Conservation (phyloP, 345 rosid genomes). For the Corchorus capsularis region DNA sequence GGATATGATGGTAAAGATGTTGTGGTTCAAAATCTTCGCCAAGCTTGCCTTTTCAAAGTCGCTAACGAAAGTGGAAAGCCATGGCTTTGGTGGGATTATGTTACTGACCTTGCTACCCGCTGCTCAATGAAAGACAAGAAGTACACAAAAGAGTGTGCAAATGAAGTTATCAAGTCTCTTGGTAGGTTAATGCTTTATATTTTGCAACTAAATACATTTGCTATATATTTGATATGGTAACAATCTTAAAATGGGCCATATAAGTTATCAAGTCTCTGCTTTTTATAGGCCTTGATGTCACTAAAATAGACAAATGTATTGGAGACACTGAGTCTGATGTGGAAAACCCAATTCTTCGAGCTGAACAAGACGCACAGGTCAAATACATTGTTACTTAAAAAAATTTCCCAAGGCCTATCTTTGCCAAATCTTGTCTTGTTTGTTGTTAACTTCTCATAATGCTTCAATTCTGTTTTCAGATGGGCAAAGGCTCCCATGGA, state of each 20-base stretch:
- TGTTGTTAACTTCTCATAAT: constrained; percentile 4
- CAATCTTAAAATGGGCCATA: neutral
- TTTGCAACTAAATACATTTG: too few relatives aligned
- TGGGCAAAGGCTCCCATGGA: constrained; percentile 90
- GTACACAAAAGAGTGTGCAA: constrained; percentile 60
- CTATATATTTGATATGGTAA: neutral
- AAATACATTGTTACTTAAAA: neutral
- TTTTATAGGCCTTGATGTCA: constrained; percentile 60
- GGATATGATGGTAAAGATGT: constrained; percentile 71
- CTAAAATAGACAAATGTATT: constrained; percentile 72
- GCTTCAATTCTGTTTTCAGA: constrained; percentile 45
- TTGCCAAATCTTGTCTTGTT: constrained; percentile 1
- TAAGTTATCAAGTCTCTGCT: constrained; percentile 43
- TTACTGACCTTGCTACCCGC: too few relatives aligned
- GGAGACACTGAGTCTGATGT: constrained; percentile 75
- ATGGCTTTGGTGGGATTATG: too few relatives aligned
- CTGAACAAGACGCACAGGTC: constrained; percentile 91
- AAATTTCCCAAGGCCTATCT: neutral
- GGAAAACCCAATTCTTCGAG: constrained; percentile 73
- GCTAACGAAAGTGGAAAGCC: too few relatives aligned
- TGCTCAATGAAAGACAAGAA: constrained; percentile 49
- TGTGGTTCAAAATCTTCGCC: constrained; percentile 40
- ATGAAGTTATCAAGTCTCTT: constrained; percentile 54
- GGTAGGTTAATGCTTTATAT: constrained; percentile 40
- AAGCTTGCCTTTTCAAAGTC: too few relatives aligned